Conservation (phyloP, 2,329 filamentous ascomycete genomes). For the Pezicula radicicola region DNA sequence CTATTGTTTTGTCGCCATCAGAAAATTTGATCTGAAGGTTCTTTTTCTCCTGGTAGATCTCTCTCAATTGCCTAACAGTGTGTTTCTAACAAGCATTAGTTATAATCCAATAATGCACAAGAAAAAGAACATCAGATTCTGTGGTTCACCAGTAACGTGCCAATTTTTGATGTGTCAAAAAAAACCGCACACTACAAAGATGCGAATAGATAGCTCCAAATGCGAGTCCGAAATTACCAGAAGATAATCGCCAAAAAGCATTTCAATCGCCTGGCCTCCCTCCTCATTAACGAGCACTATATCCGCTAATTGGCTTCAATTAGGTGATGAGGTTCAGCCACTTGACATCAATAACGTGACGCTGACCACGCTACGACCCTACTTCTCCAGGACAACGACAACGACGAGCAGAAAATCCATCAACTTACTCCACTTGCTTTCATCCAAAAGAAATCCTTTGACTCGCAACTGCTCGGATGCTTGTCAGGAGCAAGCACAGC, state of each 20-base stretch:
- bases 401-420: neutral
- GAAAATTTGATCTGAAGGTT: neutral
- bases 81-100: neutral
- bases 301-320: no score
- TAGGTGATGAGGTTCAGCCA: no score
- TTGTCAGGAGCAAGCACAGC: neutral
- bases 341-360: no score
- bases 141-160: neutral
- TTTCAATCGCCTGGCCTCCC: no score
- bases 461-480: neutral
- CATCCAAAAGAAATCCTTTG: conserved; percentile 1
- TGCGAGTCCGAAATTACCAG: no score
- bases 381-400: no score
- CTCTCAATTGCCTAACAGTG: neutral
- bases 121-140: neutral
- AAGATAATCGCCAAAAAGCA: no score
- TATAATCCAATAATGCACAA: neutral
- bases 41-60: neutral
- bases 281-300: no score
- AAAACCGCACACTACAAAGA: no score
- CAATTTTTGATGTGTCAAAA: no score
- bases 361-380: no score
- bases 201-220: no score
- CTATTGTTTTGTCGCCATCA: neutral
- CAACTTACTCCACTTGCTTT: neutral